A percentile compares a stretch with the other conserved stretches of the same genome.
phyloP scores from a whole-genome alignment of 1,284 basidiomycete species.

The Phaffia rhodozyma region DNA sequence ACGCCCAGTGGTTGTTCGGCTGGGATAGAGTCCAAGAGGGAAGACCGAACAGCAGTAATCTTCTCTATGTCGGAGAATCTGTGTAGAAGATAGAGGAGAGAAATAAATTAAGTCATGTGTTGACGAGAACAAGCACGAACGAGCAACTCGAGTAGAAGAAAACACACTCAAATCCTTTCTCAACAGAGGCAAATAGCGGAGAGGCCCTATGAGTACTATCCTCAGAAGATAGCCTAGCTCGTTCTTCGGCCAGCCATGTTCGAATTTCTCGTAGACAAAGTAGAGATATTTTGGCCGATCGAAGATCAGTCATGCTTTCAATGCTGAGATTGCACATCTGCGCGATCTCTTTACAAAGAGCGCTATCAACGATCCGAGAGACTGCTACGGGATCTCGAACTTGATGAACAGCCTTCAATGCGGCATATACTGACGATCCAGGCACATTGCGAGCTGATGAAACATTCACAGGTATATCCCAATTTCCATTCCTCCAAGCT shows the following conservation, averaged over 20 bases:
- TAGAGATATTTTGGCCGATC: slow-evolving; percentile 51
- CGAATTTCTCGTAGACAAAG: slow-evolving; percentile 65
- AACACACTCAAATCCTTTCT: not conserved
- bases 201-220: no score
- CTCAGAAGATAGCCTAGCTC: no score
- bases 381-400: slow-evolving; percentile 49
- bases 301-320: slow-evolving; percentile 64
- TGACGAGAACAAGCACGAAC: not conserved
- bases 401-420: slow-evolving; percentile 62
- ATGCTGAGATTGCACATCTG: slow-evolving; percentile 54
- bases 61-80: slow-evolving; percentile 68
- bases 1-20: slow-evolving; percentile 43
- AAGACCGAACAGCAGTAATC: slow-evolving; percentile 68
- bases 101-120: not conserved
- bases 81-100: not conserved
- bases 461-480: slow-evolving; percentile 65
- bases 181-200: not conserved
- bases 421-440: slow-evolving; percentile 58
- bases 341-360: slow-evolving; percentile 50
- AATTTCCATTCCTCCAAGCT: slow-evolving; percentile 80
- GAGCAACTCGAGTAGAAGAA: not conserved
- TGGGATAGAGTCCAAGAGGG: slow-evolving; percentile 58
- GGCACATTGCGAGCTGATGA: slow-evolving; percentile 31
- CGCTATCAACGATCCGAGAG: slow-evolving; percentile 41
- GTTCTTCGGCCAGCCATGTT: slow-evolving; percentile 21